These are phyloP conservation scores for Macrophomina tecta DNA, from an alignment of 2,329 filamentous ascomycete genomes.

Conservation along the genomic window DNA sequence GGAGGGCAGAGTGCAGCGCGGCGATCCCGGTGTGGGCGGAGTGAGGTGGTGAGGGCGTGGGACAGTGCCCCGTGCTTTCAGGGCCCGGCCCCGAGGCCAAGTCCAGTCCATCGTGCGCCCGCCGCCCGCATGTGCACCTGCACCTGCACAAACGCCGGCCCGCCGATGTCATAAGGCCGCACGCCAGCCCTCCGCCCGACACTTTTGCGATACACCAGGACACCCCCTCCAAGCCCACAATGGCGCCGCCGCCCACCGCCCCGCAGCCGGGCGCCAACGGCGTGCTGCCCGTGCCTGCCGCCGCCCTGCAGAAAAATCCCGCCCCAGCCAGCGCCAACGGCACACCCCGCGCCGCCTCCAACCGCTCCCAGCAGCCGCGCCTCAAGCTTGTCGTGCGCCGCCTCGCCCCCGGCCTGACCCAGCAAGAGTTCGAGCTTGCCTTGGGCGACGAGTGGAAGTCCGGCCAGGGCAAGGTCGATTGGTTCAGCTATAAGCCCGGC, in stretches of 20 bases:
- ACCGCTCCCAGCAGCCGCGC: slow-evolving; percentile 62
- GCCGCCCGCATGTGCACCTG: slow-evolving; percentile 7
- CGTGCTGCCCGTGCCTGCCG: slow-evolving; percentile 42
- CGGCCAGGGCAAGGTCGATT: slow-evolving; percentile 84
- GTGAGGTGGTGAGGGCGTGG: slow-evolving; percentile 16
- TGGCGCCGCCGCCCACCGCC: slow-evolving; percentile 27
- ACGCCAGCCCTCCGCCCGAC: slow-evolving; percentile 9
- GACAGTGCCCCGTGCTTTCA: slow-evolving; percentile 18
- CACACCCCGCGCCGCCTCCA: slow-evolving; percentile 36
- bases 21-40: slow-evolving; percentile 25
- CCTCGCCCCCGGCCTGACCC: slow-evolving; percentile 83
- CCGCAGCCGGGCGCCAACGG: slow-evolving; percentile 41
- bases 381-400: slow-evolving; percentile 86
- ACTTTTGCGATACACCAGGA: slow-evolving; percentile 5
- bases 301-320: slow-evolving; percentile 44
- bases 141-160: neutral
- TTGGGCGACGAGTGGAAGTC: slow-evolving; percentile 82
- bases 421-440: slow-evolving; percentile 73
- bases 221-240: slow-evolving; percentile 14
- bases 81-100: slow-evolving; percentile 14
- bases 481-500: slow-evolving; percentile 73
- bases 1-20: slow-evolving; percentile 10
- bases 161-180: slow-evolving; percentile 21
- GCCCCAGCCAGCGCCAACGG: slow-evolving; percentile 40
- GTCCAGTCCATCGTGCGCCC: neutral